Base-by-base conservation (phyloP, 1,284 basidiomycete species). In the Ustilago shanxiensis region DNA sequence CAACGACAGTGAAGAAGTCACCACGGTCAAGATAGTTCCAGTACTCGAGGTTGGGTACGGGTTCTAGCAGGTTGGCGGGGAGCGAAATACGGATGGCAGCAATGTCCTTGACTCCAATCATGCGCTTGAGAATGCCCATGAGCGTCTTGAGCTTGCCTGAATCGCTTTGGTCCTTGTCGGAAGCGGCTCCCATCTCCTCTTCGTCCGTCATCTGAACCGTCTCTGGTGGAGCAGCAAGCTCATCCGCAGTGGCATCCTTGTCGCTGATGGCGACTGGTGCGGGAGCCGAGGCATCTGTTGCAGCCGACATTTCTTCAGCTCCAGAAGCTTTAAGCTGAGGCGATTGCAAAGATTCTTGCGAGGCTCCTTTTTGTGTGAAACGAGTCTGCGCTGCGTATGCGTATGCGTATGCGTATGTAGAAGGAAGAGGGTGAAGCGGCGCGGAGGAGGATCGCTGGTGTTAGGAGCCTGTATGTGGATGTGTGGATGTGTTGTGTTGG, bases 1-100 rank as follows among this genome's bases (percentile, higher is more conserved):
- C 95, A 82, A 98, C 87, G 18, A 88, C 93, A 81, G 92, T 85
- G 62, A 97, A 95, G 51, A 95, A 88, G 87, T 98, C 95, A 11
- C 95, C 94, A 73, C 95, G 90, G 87, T 98, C 95, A 54, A 95
- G 89, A 83, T 96, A 98, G 77, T 95, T 93, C 85, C 85, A 86
- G 72, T 86, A 84, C 65, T 86, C 85, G 54, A 86, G 77, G 62
- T 81, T 83, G 33, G 82, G 83, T 28, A 84, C 77, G 1, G 83
- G 83, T 53, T 85, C 83, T n/a, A 85, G 61, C 18, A 85, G 69
- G 44, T 84, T 83, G 60, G 83, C 83, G 14, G 83, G 83, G 10
- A 85, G 80, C 39, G 83, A 85, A 33, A 85, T 73, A 24, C 83
- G 79, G 52, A 85, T 80, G 20, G 83, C 81, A 16, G 83, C 83